These are phyloP conservation scores for Melastoma candidum DNA, from an alignment of 441 rosid species.

Conservation along the genomic window DNA sequence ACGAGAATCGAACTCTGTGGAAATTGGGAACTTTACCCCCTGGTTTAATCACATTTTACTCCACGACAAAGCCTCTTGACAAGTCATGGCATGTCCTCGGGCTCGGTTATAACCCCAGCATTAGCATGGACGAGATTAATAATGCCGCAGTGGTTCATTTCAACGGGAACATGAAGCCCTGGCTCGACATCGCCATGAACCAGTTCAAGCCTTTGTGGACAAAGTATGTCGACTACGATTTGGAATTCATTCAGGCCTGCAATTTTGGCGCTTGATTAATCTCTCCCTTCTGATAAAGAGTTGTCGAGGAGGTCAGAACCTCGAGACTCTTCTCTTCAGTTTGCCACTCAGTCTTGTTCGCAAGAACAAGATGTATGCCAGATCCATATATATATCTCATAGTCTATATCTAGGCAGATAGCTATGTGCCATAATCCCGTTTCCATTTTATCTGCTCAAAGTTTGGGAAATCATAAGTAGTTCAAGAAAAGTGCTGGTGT, in stretches of 20 bases:
- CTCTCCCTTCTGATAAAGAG: too few relatives aligned
- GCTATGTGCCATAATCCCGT: too few relatives aligned
- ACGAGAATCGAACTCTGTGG: conserved; percentile 88
- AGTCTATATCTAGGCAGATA: too few relatives aligned
- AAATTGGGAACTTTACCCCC: conserved; percentile 91
- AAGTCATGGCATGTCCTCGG: conserved; percentile 98
- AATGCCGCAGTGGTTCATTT: conserved; percentile 93
- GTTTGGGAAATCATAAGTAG: too few relatives aligned
- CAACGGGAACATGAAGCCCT: conserved; percentile 95
- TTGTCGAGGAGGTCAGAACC: too few relatives aligned
- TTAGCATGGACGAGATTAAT: conserved; percentile 78
- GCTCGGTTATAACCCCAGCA: conserved; percentile 92
- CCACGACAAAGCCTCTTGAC: conserved; percentile 87
- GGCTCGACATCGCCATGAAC: conserved; percentile 98
- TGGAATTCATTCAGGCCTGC: conserved; percentile 89
- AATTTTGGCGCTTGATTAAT: conserved; percentile 57
- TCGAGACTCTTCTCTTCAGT: too few relatives aligned
- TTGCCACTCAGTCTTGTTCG: too few relatives aligned
- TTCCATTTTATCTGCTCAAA: too few relatives aligned
- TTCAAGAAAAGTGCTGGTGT: too few relatives aligned
- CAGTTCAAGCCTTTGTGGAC: conserved; percentile 90
- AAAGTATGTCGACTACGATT: conserved; percentile 71
- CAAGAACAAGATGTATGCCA: too few relatives aligned
- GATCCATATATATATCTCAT: too few relatives aligned
- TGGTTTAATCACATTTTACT: conserved; percentile 83